Percentiles rank a stretch among this genome's conserved stretches.
Evolutionary conservation across 2,329 filamentous ascomycete genomes (phyloP).

Genomic region (Aspergillus bombycis): DNA sequence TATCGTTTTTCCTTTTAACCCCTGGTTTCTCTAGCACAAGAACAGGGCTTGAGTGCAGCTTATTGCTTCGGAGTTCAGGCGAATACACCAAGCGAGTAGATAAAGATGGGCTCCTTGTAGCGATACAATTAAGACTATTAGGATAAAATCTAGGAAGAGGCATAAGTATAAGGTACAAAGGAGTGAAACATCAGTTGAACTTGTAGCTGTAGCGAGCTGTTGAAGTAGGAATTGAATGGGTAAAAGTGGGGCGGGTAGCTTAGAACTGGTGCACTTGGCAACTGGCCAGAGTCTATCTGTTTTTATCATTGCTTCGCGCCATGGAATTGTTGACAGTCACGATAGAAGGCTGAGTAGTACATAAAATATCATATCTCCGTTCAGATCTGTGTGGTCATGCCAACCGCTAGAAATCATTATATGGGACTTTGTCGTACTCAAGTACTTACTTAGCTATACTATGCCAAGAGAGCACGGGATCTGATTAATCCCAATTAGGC

Average conservation of each 20-base stretch:
- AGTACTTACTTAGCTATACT: background rate
- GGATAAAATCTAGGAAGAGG: background rate
- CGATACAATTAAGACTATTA: background rate
- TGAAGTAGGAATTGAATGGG: background rate
- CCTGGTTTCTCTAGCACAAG: background rate
- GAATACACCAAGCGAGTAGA: background rate
- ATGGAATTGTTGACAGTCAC: background rate
- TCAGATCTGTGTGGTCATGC: background rate
- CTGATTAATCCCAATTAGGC: constrained; percentile 8
- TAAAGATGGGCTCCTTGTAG: background rate
- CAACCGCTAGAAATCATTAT: background rate
- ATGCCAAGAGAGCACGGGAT: constrained; percentile 1
- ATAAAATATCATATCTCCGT: background rate
- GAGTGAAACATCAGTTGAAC: background rate
- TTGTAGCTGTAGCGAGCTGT: background rate
- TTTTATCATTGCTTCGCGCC: background rate
- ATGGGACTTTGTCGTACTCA: background rate
- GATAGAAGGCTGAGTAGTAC: background rate
- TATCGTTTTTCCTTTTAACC: background rate
- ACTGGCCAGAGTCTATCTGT: background rate
- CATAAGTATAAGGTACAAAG: background rate
- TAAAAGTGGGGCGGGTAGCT: background rate
- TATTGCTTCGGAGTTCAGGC: background rate
- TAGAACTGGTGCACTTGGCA: background rate
- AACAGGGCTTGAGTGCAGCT: background rate